Evolutionary conservation across 208 protist species (phyloP), one percentile per base, ranked within the genome.

Genomic region (Giardia muris): DNA sequence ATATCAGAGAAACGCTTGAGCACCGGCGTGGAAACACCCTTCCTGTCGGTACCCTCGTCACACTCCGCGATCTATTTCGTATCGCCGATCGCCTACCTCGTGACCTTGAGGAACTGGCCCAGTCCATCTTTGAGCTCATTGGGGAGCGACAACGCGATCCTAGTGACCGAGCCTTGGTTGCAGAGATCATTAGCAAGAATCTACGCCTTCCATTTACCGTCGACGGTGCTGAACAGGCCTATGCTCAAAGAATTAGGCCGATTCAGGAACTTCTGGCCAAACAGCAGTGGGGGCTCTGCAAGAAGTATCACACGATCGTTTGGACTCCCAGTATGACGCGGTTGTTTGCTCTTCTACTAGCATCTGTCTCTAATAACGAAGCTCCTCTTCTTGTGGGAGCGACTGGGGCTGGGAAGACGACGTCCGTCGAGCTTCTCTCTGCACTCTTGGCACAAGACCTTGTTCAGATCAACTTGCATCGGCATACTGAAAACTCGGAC

Each of bases 401-500:
- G 92, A 99, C 98, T 0, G 98, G 98, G 45, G 97, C 96, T 92
- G 98, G 97, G 48, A 99, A 99, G 93, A 99, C 98, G 39, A 99
- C 97, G 0, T 96, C 99, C 0, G 98, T 96, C 92, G 97, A 99
- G 95, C 89, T 99, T 42, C 0, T 93, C 46, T 89, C 92, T 0
- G 46, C 89, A 4, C 46, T 94, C 3, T n/a, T 90, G 10, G 67
- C 88, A 1, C 91, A 94, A 67, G 94, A 93, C 22, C 95, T 99
- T 0, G 95, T 96, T 92, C 98, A 99, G 89, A 46, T 99, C 4
- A 99, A 99, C 94, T 99, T 98, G 94, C 99, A 99, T 94, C 97
- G 99, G 94, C 97, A 99, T 95, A 99, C 98, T 42, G 98, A 99
- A 94, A 97, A 98, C 4, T 93, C 97, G 0, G 99, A 99, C 95